Base-by-base conservation (phyloP, 148 eudicot species). In the Camellia lanceoleosa region DNA sequence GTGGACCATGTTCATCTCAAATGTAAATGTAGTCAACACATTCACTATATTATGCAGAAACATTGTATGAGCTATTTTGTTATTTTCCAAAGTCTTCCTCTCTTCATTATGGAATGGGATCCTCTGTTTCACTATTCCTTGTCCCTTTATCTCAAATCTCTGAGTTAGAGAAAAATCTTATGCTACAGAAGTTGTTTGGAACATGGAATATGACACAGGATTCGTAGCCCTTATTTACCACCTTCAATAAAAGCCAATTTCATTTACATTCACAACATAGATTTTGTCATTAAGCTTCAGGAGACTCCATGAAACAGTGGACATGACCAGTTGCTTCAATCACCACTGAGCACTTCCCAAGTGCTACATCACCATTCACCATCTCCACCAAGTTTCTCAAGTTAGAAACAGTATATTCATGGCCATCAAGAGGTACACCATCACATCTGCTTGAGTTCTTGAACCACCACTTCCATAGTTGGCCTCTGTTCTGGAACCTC, bases 401-500 rank as follows among this genome's bases (percentile, higher is more conserved):
- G 74, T 49, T 18, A 49, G 52, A 12, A 58, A 58, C 13, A 5
- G 3, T 58, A 6, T 11, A 58, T 58, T 3, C 61, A 58, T 58
- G 61, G 61, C 15, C 13, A 58, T 10, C 42, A 16, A 71, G 30
- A 19, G 54, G 41, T 44, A 19, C 55, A 51, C 19, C 73, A n/a
- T 55, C 20, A 13, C 23, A 42, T 19, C 64, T 67, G 19, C 74
- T 83, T 60, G 1, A 95, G 84, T 78, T 86, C 93, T 41, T 82
- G 73, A 19, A 89, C 80, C 56, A 93, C 98, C 12, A 20, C 80
- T 30, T 76, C 92, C 88, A 96, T 92, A 60, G 75, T 82, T 20
- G 97, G 95, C 81, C 99, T 87, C 58, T 82, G 84, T 5, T 87
- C 92, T 0, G 97, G 95, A 77, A 73, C 68, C 84, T 96, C 99